Percentiles rank a stretch among this genome's conserved stretches.
Evolutionary conservation across 2,329 filamentous ascomycete species (phyloP).

Genomic region (Hymenoscyphus linearis): DNA sequence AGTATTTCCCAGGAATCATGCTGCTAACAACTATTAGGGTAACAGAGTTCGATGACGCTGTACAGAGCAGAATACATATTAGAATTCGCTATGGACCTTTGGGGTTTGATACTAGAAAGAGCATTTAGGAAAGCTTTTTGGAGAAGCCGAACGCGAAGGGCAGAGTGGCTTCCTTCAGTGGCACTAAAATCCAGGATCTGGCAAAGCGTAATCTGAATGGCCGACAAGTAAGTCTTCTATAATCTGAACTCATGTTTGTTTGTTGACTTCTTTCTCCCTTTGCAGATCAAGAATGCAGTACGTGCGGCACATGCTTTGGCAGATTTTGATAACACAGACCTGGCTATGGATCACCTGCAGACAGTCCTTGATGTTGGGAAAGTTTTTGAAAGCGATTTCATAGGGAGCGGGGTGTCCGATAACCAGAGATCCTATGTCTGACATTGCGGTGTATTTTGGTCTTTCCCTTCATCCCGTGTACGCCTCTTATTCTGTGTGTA

Average conservation of each 20-base stretch:
- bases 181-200: neutral
- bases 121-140: neutral
- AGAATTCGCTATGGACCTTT: neutral
- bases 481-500: too few species aligned
- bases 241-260: neutral
- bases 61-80: neutral
- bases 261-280: neutral
- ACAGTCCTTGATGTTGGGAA: neutral
- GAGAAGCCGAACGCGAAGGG: neutral
- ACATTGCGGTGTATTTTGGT: too few species aligned
- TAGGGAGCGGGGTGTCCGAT: too few species aligned
- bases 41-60: neutral
- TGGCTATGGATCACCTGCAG: neutral
- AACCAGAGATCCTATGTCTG: too few species aligned
- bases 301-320: neutral
- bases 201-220: neutral
- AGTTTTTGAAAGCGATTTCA: neutral
- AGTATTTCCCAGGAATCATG: neutral
- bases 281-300: neutral
- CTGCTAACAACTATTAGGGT: neutral
- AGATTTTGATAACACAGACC: neutral
- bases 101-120: neutral
- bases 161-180: neutral
- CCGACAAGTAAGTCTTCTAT: neutral
- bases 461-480: too few species aligned